phyloP scores from a whole-genome alignment of 306 rosid genomes.

The Leucaena leucocephala region DNA sequence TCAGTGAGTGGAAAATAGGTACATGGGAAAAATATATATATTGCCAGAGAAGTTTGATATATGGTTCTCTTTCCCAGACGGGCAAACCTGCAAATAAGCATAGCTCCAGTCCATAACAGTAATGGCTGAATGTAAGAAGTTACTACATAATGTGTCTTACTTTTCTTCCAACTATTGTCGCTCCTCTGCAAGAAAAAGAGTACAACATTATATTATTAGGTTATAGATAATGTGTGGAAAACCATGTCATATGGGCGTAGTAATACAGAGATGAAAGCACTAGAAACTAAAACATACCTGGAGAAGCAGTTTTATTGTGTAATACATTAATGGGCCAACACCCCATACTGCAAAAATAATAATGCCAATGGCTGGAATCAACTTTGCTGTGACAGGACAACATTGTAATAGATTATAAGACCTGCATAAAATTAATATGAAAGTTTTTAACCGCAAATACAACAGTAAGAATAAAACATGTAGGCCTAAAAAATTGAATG shows the following conservation, averaged over 20 bases:
- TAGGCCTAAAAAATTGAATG: neutral
- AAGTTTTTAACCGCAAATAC: slow-evolving; percentile 3
- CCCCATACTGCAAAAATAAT: slow-evolving; percentile 86
- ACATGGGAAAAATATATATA: slow-evolving; percentile 31
- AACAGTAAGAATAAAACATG: slow-evolving; percentile 2
- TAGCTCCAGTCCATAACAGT: slow-evolving; percentile 82
- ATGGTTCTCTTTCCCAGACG: slow-evolving; percentile 22
- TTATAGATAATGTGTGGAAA: slow-evolving; percentile 1
- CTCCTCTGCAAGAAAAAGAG: slow-evolving; percentile 56
- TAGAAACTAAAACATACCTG: slow-evolving; percentile 48
- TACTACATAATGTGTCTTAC: slow-evolving; percentile 55
- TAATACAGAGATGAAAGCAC: slow-evolving; percentile 33
- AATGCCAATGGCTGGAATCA: slow-evolving; percentile 69
- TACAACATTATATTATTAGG: slow-evolving; percentile 25
- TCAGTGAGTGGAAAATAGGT: slow-evolving; percentile 23
- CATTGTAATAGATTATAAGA: slow-evolving; percentile 59
- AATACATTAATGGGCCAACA: slow-evolving; percentile 68
- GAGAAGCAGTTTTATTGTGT: slow-evolving; percentile 56
- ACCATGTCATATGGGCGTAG: neutral
- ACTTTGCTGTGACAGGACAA: slow-evolving; percentile 60
- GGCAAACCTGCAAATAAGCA: slow-evolving; percentile 81
- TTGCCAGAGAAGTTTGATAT: slow-evolving; percentile 26
- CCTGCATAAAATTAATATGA: slow-evolving; percentile 54
- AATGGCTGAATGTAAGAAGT: slow-evolving; percentile 78
- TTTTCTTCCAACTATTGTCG: slow-evolving; percentile 80